Evolutionary conservation across 768 basidiomycete genomes (phyloP).

Genomic region (Mycena galericulata): DNA sequence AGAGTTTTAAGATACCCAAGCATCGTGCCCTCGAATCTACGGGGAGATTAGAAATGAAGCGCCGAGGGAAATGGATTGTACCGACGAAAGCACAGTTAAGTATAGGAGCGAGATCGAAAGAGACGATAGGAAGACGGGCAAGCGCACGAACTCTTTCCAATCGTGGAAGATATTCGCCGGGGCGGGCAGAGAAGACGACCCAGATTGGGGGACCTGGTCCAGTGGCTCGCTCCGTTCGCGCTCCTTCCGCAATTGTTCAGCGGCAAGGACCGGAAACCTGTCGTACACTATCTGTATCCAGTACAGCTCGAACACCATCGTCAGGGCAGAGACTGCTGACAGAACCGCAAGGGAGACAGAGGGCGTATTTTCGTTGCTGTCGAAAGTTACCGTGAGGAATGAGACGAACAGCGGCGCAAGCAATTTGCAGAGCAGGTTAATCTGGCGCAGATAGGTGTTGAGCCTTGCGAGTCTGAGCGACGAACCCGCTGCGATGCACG

Average conservation of each 20-base stretch:
- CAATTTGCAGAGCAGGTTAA: constrained; percentile 63
- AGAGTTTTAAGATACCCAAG: constrained; percentile 61
- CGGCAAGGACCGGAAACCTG: constrained; percentile 48
- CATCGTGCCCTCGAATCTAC: constrained; percentile 67
- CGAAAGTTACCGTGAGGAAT: constrained; percentile 49
- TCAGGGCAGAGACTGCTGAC: constrained; percentile 47
- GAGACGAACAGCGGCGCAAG: constrained; percentile 64
- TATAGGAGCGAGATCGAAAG: constrained; percentile 58
- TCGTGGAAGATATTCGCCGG: constrained; percentile 31
- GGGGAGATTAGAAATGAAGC: not conserved
- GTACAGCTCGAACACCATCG: constrained; percentile 57
- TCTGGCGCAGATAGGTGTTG: constrained; percentile 56
- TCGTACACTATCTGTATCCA: constrained; percentile 55
- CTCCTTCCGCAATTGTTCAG: constrained; percentile 39
- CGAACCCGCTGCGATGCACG: constrained; percentile 51
- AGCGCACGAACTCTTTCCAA: constrained; percentile 53
- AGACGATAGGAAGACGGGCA: constrained; percentile 56
- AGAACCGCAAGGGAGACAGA: constrained; percentile 49
- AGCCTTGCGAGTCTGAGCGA: constrained; percentile 51
- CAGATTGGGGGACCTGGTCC: not conserved
- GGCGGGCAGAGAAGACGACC: too few relatives aligned
- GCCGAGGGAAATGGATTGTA: constrained; percentile 11
- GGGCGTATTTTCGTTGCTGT: constrained; percentile 42
- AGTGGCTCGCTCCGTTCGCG: constrained; percentile 16
- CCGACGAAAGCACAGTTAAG: constrained; percentile 53